Base-by-base conservation (phyloP, 1,284 basidiomycete genomes). In the Phellinidium pouzarii region DNA sequence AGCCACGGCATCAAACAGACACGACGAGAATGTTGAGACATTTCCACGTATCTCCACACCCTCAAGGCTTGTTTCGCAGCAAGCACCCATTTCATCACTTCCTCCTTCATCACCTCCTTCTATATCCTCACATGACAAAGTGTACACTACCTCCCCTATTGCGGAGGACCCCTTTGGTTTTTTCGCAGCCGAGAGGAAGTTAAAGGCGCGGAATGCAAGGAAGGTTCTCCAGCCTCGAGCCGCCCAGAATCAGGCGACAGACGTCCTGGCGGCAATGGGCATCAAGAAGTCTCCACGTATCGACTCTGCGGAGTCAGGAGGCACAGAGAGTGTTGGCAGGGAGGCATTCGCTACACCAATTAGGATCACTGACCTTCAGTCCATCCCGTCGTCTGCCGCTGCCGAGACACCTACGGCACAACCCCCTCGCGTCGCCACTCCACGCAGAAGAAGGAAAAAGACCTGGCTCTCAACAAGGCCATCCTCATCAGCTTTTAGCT, bases 131-230 rank as follows among this genome's bases (percentile, higher is more conserved):
- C 47, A 27, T 17, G 40, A 37, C 19, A 31, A 45, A n/a, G 14
- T 25, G 7, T 5, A 6, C 6, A 11, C 14, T 12, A 22, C 20
- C 9, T n/a, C 22, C 11, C 6, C 19, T 4, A 34, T n/a, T n/a
- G n/a, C 9, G 11, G 50, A 54, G 23, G 52, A 54, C 26, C 53
- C 53, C 14, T 54, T 54, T 17, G 53, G 53, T 0, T 54, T 54
- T 40, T 26, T 54, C n/a, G 53, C 53, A 14, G 42, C 47, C 3
- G 53, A 54, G 47, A 20, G 26, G 7, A 36, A 40, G 14, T 29
- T 54, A 9, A 54, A 54, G 31, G 29, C 27, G 23, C 49, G 23
- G 4, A 41, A 48, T 17, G 17, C 23, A n/a, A 34, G 50, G 20
- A 44, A 20, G 29, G 19, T 52, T 26, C 43, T 52, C 11, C 50